A percentile compares a stretch with the other conserved stretches of the same genome.
These are phyloP conservation scores for Termitomyces sp. DNA, from an alignment of 768 basidiomycete species.

Conservation along the genomic window DNA sequence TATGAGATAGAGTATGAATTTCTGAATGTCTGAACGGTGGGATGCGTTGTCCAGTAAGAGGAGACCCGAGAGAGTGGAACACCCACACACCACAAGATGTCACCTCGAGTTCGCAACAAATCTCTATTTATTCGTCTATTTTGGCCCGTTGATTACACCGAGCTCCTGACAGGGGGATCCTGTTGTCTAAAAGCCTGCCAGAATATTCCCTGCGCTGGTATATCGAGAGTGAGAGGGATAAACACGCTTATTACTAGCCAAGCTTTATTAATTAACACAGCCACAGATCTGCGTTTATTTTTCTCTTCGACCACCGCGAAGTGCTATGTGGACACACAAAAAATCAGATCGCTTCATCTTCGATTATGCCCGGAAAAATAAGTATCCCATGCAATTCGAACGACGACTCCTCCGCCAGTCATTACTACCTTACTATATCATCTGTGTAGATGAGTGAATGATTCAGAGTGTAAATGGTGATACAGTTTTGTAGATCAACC, in stretches of 20 bases:
- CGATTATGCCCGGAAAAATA: background rate
- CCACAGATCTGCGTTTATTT: constrained; percentile 5
- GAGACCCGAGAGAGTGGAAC: constrained; percentile 40
- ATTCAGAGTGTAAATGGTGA: too few species aligned
- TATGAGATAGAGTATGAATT: constrained; percentile 5
- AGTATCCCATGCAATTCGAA: background rate
- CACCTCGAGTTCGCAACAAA: constrained; percentile 5
- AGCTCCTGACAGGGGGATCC: background rate
- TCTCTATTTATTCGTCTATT: background rate
- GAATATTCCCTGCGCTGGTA: background rate
- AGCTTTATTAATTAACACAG: constrained; percentile 14
- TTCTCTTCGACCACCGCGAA: background rate
- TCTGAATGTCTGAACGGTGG: constrained; percentile 10
- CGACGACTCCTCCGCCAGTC: constrained; percentile 1
- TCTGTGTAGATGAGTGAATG: background rate
- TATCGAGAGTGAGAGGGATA: background rate
- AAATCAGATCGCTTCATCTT: background rate
- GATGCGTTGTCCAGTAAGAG: constrained; percentile 20
- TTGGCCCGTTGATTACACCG: background rate
- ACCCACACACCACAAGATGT: constrained; percentile 22
- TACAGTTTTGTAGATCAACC: background rate
- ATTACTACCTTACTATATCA: constrained; percentile 12
- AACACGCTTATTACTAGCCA: background rate
- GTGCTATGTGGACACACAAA: background rate
- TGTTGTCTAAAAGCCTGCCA: background rate